A percentile compares a stretch with the other conserved stretches of the same genome.
Evolutionary conservation across 805 yeast genomes (phyloP).

Genomic region (Zygosaccharomyces lentus): DNA sequence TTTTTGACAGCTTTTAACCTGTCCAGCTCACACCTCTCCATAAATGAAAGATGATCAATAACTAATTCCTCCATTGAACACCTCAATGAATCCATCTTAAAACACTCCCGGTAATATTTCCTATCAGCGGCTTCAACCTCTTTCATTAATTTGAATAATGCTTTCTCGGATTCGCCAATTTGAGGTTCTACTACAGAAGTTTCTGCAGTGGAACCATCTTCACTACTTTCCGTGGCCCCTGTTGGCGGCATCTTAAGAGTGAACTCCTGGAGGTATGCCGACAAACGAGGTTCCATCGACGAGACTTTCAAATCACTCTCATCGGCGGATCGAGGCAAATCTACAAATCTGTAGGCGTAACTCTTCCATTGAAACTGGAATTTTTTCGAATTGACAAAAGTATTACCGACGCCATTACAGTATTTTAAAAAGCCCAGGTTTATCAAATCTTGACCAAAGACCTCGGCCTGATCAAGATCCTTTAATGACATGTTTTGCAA

Average conservation of each 20-base stretch:
- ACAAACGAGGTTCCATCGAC: conserved; percentile 13
- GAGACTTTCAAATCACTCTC: conserved; percentile 9
- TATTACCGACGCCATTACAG: conserved; percentile 56
- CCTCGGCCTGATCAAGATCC: conserved; percentile 57
- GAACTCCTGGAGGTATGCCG: conserved; percentile 16
- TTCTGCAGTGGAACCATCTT: not conserved
- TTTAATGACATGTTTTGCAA: conserved; percentile 27
- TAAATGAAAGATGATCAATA: conserved; percentile 65
- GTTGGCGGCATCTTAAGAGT: conserved; percentile 13
- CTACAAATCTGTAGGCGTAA: conserved; percentile 55
- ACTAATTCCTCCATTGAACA: conserved; percentile 71
- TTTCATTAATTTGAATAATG: conserved; percentile 46
- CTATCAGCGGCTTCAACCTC: conserved; percentile 59
- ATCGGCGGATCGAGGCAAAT: conserved; percentile 27
- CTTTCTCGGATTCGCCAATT: conserved; percentile 38
- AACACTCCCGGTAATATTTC: conserved; percentile 50
- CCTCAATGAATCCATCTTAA: conserved; percentile 57
- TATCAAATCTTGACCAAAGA: conserved; percentile 68
- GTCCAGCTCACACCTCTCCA: conserved; percentile 81
- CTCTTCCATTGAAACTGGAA: conserved; percentile 80
- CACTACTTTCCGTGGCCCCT: conserved; percentile 1
- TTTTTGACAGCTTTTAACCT: conserved; percentile 72
- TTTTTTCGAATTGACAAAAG: conserved; percentile 71
- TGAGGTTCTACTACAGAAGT: conserved; percentile 18
- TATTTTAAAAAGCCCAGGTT: conserved; percentile 53